Evolutionary conservation across 2,329 filamentous ascomycete genomes (phyloP).

Genomic region (Fusarium coffeatum): DNA sequence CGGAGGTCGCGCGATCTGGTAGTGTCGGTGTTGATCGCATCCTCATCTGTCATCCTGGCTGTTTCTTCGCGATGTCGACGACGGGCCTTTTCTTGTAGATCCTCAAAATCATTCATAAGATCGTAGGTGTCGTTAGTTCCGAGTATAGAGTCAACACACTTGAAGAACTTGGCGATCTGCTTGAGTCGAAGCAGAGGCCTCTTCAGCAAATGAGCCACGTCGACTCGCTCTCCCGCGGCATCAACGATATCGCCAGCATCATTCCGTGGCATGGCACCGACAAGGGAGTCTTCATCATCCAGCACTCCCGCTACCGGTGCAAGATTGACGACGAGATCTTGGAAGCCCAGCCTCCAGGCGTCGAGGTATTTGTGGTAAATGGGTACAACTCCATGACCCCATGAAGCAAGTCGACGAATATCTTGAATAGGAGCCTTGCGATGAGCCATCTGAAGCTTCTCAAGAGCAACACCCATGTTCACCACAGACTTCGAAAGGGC

Average conservation of each 20-base stretch:
- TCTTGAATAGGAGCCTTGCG: conserved; percentile 81
- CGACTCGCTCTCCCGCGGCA: conserved; percentile 86
- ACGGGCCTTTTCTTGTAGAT: conserved; percentile 80
- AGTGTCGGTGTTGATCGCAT: conserved; percentile 84
- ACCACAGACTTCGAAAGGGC: conserved; percentile 86
- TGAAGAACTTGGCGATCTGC: conserved; percentile 85
- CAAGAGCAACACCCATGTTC: conserved; percentile 90
- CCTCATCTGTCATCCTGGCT: conserved; percentile 83
- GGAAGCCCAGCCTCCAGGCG: conserved; percentile 92
- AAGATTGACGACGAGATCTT: conserved; percentile 93
- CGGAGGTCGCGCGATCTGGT: conserved; percentile 82
- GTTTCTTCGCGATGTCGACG: conserved; percentile 72
- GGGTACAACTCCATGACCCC: conserved; percentile 82
- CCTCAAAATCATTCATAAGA: conserved; percentile 68
- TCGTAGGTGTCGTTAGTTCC: conserved; percentile 60
- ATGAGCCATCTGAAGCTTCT: conserved; percentile 84
- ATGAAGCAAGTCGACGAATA: conserved; percentile 77
- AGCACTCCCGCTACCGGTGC: conserved; percentile 69
- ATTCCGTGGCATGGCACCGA: conserved; percentile 70
- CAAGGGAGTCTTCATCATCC: conserved; percentile 70
- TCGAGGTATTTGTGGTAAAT: conserved; percentile 88
- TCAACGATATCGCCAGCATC: conserved; percentile 75
- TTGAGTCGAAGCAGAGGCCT: conserved; percentile 88
- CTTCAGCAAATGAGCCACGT: conserved; percentile 93
- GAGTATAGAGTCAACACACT: conserved; percentile 69